These are phyloP conservation scores for Taphrina pruni DNA, from an alignment of 1,139 yeast genomes.

Conservation along the genomic window DNA sequence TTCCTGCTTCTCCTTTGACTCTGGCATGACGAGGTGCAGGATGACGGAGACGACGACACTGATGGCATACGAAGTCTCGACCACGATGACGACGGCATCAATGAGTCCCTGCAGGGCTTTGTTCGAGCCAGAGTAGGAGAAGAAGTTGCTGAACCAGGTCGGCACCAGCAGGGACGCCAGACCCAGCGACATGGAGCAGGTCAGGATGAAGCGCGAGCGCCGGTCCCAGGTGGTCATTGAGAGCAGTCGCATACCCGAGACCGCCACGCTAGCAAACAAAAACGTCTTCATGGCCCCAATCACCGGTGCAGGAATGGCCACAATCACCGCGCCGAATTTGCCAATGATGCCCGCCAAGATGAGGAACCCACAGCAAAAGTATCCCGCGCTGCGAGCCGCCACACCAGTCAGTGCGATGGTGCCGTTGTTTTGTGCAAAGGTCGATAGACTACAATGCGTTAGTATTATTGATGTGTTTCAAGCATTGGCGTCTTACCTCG, in stretches of 20 bases:
- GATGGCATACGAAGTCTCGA: conserved; percentile 87
- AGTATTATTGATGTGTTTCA: conserved; percentile 72
- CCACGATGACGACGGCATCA: conserved; percentile 78
- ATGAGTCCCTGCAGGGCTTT: conserved; percentile 69
- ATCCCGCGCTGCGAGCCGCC: conserved; percentile 84
- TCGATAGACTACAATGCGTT: conserved; percentile 53
- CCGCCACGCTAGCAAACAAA: conserved; percentile 85
- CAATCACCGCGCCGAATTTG: conserved; percentile 87
- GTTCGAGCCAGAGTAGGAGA: conserved; percentile 76
- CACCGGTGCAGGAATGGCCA: conserved; percentile 81
- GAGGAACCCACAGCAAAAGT: conserved; percentile 85
- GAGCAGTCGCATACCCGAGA: conserved; percentile 83
- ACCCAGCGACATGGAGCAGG: conserved; percentile 77
- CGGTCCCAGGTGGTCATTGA: conserved; percentile 74
- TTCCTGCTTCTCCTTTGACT: conserved; percentile 59
- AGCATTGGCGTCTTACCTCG: conserved; percentile 73
- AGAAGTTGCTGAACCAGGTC: conserved; percentile 73
- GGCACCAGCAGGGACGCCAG: conserved; percentile 78
- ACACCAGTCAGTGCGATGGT: conserved; percentile 88
- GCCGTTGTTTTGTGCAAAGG: conserved; percentile 93
- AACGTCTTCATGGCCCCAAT: conserved; percentile 94
- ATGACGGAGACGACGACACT: conserved; percentile 78
- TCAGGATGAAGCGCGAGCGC: conserved; percentile 82
- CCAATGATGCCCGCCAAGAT: conserved; percentile 84
- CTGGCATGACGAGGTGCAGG: conserved; percentile 74